These are phyloP conservation scores for Oryza brachyantha DNA, from an alignment of 176 grass and related monocot species.

Conservation along the genomic window DNA sequence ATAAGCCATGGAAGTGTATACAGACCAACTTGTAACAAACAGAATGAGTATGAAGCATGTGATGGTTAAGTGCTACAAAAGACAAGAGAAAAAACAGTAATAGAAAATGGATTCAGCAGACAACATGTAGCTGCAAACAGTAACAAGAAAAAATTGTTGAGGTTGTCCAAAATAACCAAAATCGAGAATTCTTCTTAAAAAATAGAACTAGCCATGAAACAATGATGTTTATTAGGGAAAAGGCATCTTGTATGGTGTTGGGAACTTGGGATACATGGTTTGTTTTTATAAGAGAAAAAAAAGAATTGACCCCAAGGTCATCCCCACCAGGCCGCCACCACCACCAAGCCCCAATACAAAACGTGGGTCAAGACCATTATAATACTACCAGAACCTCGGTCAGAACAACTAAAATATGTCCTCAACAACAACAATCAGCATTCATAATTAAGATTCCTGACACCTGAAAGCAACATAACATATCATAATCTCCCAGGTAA, in stretches of 20 bases:
- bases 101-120: neutral
- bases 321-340: too few species aligned
- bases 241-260: neutral
- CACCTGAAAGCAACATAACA: neutral
- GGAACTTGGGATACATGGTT: neutral
- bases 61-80: neutral
- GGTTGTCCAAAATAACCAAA: neutral
- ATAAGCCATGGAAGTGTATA: neutral
- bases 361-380: neutral
- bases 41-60: neutral
- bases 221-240: neutral
- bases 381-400: neutral
- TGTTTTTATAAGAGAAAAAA: neutral
- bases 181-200: neutral
- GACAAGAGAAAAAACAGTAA: neutral
- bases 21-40: neutral
- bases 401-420: neutral
- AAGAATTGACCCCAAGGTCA: neutral
- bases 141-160: neutral
- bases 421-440: neutral
- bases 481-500: slow-evolving; percentile 12
- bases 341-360: neutral
- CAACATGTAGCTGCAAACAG: neutral
- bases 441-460: neutral
- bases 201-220: neutral